A percentile compares a stretch with the other conserved stretches of the same genome.
These are phyloP conservation scores for Microbotryomycetes sp. DNA, from an alignment of 1,284 basidiomycete species.

Conservation along the genomic window DNA sequence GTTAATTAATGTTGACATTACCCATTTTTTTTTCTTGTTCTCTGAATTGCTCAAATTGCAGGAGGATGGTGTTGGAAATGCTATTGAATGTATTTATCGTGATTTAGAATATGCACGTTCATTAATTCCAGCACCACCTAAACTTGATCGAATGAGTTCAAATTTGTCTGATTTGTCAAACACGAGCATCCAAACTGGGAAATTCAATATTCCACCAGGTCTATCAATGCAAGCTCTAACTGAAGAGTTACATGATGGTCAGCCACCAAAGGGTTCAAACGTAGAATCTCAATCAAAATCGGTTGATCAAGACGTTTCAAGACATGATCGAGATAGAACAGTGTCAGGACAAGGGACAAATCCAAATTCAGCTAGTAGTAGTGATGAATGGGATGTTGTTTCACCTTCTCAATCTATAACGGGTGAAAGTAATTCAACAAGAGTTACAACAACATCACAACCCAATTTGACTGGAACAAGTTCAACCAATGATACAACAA, in stretches of 20 bases:
- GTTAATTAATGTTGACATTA: not conserved
- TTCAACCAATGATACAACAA: not conserved
- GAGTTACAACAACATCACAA: not conserved
- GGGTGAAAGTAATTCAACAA: not conserved
- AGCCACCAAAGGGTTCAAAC: not conserved
- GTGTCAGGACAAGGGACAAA: not conserved
- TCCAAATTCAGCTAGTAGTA: not conserved
- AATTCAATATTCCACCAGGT: not conserved
- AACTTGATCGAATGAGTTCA: not conserved
- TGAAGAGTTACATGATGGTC: too few relatives aligned
- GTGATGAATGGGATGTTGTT: not conserved
- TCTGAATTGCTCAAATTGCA: conserved; percentile 46
- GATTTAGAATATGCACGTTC: conserved; percentile 52
- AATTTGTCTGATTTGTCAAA: not conserved
- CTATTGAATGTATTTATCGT: conserved; percentile 85
- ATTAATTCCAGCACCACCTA: conserved; percentile 12
- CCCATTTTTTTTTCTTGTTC: not conserved
- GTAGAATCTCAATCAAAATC: not conserved
- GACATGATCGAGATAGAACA: not conserved
- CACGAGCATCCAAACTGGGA: too few relatives aligned
- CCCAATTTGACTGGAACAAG: too few relatives aligned
- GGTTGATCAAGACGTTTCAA: not conserved
- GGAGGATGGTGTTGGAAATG: conserved; percentile 83
- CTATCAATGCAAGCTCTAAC: not conserved
- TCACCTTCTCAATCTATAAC: not conserved